Evolutionary conservation across 2,329 filamentous ascomycete species (phyloP), one percentile per base, ranked within the genome.

Genomic region (Cladosporium cucumerinum): DNA sequence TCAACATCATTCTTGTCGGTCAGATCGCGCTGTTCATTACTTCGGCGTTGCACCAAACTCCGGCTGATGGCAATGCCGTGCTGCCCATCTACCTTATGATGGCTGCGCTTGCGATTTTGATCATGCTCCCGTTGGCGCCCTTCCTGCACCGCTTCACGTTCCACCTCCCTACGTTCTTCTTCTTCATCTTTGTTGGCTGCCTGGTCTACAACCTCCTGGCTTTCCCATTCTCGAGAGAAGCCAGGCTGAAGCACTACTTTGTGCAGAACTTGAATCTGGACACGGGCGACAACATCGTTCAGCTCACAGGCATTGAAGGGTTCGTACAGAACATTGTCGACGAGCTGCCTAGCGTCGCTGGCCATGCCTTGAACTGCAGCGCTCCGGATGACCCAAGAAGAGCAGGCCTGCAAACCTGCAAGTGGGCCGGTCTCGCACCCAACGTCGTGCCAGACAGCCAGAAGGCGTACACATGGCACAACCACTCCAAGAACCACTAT

Each of bases 81-180:
- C 78, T 96, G 18, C 77, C 86, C 8, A 88, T 93, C 5, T 93
- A 97, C 75, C 74, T 96, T 16, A 77, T 86, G 39, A 84, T 93
- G 49, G 88, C 89, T 0, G 74, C 83, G 7, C 83, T 94, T 67
- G 87, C 88, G 14, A 85, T 92, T 0, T 74, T 97, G 1, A 74
- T 97, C 0, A 78, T 97, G 21, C 80, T 92, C 0, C 95, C 95
- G 0, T 76, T 92, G 2, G 85, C 88, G 0, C 95, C 95, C 0
- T 96, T 96, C 74, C 83, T 97, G 48, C 93, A 98, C 75, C 89
- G 94, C 51, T 87, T 95, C 68, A 92, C 89, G 1, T 90, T 90
- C 74, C 92, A 96, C 66, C 76, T 98, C 4, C 93, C 95, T 0
- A 80, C 89, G 0, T 88, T 96, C 71, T 77, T 97, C 18, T 82